Conservation (phyloP, 495 filamentous ascomycete genomes). For the Pyronema omphalodes region DNA sequence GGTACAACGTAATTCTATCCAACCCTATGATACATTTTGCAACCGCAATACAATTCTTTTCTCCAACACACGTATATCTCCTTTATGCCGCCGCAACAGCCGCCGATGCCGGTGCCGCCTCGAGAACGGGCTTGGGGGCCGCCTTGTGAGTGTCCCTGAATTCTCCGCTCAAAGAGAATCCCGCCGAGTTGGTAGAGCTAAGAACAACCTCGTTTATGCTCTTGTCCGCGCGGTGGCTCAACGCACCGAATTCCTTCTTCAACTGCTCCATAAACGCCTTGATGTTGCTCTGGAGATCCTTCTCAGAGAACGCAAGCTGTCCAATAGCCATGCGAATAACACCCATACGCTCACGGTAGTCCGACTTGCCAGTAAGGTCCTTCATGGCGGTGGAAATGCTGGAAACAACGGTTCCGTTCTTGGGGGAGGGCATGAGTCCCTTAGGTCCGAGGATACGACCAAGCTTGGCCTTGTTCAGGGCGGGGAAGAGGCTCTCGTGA, state of each 20-base stretch:
- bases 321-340: conserved; percentile 77
- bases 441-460: conserved; percentile 70
- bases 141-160: conserved; percentile 29
- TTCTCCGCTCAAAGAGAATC: conserved; percentile 66
- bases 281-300: conserved; percentile 71
- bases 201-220: conserved; percentile 85
- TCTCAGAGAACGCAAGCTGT: conserved; percentile 75
- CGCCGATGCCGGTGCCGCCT: no score
- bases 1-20: no score
- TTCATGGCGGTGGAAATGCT: conserved; percentile 51
- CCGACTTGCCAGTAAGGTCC: conserved; percentile 62
- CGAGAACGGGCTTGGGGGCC: not conserved
- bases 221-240: conserved; percentile 61
- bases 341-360: conserved; percentile 71
- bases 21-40: no score
- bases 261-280: conserved; percentile 54
- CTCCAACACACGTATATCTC: no score
- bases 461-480: conserved; percentile 33
- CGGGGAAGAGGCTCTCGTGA: conserved; percentile 54
- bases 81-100: no score
- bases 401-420: conserved; percentile 70
- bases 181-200: conserved; percentile 69
- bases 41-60: no score
- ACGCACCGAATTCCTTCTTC: conserved; percentile 50
- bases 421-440: conserved; percentile 79